phyloP scores from a whole-genome alignment of 352 stramenopile species.

The Pythium rhizo-oryzae region DNA sequence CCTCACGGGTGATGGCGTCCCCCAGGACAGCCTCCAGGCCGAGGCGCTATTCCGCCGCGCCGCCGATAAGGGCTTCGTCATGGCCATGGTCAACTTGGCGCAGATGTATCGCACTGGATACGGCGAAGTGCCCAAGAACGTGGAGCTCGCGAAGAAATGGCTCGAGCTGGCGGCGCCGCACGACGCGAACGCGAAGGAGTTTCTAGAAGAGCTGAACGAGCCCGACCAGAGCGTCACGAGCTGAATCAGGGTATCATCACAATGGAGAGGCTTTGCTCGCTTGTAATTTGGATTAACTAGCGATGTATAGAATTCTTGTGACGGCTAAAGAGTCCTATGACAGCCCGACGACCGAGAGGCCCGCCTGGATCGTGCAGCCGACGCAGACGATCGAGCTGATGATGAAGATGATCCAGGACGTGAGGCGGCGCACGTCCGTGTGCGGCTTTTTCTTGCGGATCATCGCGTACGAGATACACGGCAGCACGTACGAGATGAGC shows the following conservation, averaged over 20 bases:
- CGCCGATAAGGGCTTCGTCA: slow-evolving; percentile 80
- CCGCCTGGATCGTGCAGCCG: slow-evolving; percentile 74
- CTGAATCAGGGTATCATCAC: neutral
- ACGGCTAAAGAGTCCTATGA: neutral
- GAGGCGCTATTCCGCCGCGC: slow-evolving; percentile 75
- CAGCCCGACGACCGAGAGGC: slow-evolving; percentile 36
- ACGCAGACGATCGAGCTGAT: slow-evolving; percentile 70
- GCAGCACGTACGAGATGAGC: slow-evolving; percentile 88
- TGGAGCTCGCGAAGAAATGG: slow-evolving; percentile 71
- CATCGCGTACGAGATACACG: slow-evolving; percentile 84
- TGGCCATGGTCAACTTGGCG: slow-evolving; percentile 88
- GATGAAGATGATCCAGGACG: slow-evolving; percentile 80
- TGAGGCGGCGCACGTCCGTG: slow-evolving; percentile 66
- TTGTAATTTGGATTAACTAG: neutral
- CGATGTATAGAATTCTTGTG: neutral
- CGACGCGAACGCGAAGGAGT: slow-evolving; percentile 78
- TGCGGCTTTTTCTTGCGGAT: slow-evolving; percentile 78
- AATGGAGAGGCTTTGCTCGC: neutral
- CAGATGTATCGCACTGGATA: slow-evolving; percentile 84
- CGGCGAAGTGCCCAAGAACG: slow-evolving; percentile 61
- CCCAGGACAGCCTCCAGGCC: slow-evolving; percentile 56
- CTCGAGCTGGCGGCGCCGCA: slow-evolving; percentile 73
- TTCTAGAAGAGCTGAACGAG: slow-evolving; percentile 47
- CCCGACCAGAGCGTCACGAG: neutral
- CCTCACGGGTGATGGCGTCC: slow-evolving; percentile 65